Percentiles rank a stretch among this genome's conserved stretches.
phyloP scores from a whole-genome alignment of 2,329 filamentous ascomycete genomes.

The Metarhizium anisopliae region DNA sequence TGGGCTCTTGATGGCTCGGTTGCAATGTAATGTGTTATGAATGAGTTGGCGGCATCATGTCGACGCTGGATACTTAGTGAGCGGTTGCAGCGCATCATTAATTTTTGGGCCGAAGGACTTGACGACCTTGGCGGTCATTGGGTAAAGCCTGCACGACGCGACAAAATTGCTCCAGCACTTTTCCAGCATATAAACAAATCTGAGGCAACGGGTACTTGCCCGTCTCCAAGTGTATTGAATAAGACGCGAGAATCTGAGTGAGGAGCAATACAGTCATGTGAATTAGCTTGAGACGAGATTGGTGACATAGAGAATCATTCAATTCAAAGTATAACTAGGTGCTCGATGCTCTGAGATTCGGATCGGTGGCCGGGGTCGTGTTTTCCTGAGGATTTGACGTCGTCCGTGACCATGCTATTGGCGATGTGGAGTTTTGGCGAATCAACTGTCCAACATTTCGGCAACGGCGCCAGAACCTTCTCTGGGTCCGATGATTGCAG shows the following conservation, averaged over 20 bases:
- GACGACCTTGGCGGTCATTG: neutral
- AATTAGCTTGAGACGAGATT: neutral
- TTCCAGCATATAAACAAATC: neutral
- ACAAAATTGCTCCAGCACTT: neutral
- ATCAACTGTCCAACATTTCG: neutral
- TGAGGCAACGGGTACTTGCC: too few relatives aligned
- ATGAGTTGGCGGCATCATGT: neutral
- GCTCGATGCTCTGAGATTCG: neutral
- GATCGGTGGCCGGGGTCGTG: neutral
- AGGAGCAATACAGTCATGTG: neutral
- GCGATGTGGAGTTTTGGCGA: neutral
- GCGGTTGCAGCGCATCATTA: neutral
- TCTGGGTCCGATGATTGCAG: conserved; percentile 5
- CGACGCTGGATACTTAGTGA: neutral
- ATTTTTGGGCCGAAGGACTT: neutral
- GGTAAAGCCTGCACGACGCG: neutral
- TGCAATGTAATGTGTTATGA: neutral
- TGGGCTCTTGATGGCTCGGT: neutral
- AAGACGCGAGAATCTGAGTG: neutral
- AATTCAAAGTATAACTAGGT: neutral
- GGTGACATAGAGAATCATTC: neutral
- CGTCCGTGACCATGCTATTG: too few relatives aligned
- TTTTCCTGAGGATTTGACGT: too few relatives aligned
- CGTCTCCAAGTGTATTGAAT: too few relatives aligned
- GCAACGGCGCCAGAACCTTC: conserved; percentile 9